Percentiles rank a stretch among this genome's conserved stretches.
phyloP scores from a whole-genome alignment of 1,284 basidiomycete genomes.

The Mrakiaceae sp. region DNA sequence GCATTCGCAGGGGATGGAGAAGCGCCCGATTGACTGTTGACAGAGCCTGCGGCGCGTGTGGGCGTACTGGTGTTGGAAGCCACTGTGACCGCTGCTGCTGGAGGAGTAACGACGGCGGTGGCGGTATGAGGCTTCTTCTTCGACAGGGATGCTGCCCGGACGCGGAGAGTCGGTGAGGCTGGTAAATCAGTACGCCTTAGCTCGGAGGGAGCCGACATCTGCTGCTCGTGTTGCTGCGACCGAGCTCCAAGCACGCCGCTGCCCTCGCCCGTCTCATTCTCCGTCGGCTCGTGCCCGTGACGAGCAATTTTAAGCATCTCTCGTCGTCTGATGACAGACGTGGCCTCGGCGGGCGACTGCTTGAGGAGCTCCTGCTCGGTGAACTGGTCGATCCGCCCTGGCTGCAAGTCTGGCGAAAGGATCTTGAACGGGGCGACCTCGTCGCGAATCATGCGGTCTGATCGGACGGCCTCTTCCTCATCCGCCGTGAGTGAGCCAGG shows the following conservation, averaged over 20 bases:
- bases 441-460: constrained; percentile 5
- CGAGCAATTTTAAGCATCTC: constrained; percentile 2
- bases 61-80: background rate
- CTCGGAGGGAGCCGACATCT: too few relatives aligned
- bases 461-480: constrained; percentile 2
- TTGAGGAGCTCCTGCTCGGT: background rate
- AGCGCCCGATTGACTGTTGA: background rate
- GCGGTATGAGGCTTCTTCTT: background rate
- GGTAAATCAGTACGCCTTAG: too few relatives aligned
- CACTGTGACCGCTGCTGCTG: background rate
- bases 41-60: background rate
- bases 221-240: background rate
- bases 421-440: constrained; percentile 9
- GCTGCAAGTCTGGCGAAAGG: background rate
- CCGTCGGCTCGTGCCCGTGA: background rate
- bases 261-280: background rate
- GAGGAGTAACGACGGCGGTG: background rate
- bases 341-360: background rate
- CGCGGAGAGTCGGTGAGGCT: background rate
- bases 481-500: too few relatives aligned
- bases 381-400: constrained; percentile 1
- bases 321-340: background rate
- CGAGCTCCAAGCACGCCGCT: background rate
- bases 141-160: too few relatives aligned
- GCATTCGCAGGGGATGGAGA: background rate